Percentiles rank a stretch among this genome's conserved stretches.
phyloP scores from a whole-genome alignment of 352 stramenopile genomes.

The Globisporangium takayamanum region DNA sequence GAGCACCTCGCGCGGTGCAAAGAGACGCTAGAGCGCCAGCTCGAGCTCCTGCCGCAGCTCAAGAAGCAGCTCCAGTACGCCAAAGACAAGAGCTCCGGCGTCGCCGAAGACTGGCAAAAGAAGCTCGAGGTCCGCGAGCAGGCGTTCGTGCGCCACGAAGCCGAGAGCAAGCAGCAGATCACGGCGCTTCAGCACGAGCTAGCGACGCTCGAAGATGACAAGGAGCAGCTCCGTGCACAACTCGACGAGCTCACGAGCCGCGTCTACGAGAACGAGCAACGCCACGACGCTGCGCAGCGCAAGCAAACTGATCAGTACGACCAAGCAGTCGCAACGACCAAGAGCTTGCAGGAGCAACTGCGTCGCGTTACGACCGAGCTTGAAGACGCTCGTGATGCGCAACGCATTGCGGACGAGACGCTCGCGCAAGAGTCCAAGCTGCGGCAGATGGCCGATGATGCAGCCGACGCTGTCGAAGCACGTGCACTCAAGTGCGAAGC shows the following conservation, averaged over 20 bases:
- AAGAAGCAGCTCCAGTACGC: conserved; percentile 43
- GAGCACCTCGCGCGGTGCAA: conserved; percentile 23
- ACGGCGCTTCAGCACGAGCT: conserved; percentile 22
- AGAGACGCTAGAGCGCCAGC: conserved; percentile 27
- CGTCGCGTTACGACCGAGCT: conserved; percentile 19
- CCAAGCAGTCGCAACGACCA: conserved; percentile 21
- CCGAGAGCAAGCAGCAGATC: conserved; percentile 34
- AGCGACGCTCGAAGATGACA: conserved; percentile 19
- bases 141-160: conserved; percentile 47
- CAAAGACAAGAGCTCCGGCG: conserved; percentile 32
- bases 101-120: conserved; percentile 28
- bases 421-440: conserved; percentile 30
- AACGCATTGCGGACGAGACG: conserved; percentile 27
- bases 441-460: conserved; percentile 38
- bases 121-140: conserved; percentile 36
- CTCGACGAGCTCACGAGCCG: conserved; percentile 22
- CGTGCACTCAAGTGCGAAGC: conserved; percentile 28
- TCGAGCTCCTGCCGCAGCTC: conserved; percentile 42
- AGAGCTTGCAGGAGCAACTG: conserved; percentile 30
- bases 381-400: conserved; percentile 21
- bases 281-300: conserved; percentile 14
- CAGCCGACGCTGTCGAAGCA: conserved; percentile 35
- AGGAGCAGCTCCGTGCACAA: conserved; percentile 17
- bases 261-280: conserved; percentile 16
- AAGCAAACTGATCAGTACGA: conserved; percentile 19